Conservation (phyloP, 2,329 filamentous ascomycete genomes). For the Hortaea werneckii region DNA sequence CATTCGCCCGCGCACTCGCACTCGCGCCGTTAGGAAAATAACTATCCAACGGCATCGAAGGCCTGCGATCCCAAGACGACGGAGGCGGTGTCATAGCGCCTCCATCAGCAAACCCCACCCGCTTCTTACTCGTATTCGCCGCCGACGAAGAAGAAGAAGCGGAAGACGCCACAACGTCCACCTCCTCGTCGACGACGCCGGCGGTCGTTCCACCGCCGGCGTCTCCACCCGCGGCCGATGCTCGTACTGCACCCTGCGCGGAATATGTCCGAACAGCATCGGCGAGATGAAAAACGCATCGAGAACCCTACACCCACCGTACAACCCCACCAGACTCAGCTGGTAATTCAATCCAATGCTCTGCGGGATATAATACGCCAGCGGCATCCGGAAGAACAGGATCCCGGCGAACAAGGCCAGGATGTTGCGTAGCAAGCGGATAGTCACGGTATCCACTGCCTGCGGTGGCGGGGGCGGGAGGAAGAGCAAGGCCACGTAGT, state of each 20-base stretch:
- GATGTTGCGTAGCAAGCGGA: conserved; percentile 26
- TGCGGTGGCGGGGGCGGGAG: conserved; percentile 31
- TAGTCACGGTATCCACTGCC: conserved; percentile 19
- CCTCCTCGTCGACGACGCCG: conserved; percentile 14
- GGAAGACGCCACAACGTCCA: conserved; percentile 4
- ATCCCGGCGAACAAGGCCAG: conserved; percentile 29
- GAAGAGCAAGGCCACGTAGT: conserved; percentile 34
- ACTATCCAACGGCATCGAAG: conserved; percentile 5
- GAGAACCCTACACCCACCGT: conserved; percentile 32
- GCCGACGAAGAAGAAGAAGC: not conserved
- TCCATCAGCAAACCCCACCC: conserved; percentile 1
- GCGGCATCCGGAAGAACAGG: conserved; percentile 33
- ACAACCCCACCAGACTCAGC: conserved; percentile 34
- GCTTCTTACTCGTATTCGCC: conserved; percentile 1
- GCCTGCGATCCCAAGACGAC: conserved; percentile 4
- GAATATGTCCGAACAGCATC: conserved; percentile 31
- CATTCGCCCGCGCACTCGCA: conserved; percentile 2
- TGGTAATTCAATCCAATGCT: conserved; percentile 38
- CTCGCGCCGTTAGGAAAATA: conserved; percentile 3
- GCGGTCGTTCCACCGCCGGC: conserved; percentile 15
- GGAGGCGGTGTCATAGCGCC: not conserved
- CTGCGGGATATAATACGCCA: conserved; percentile 34
- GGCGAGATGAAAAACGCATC: conserved; percentile 37
- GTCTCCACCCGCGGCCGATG: conserved; percentile 26
- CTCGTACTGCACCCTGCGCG: conserved; percentile 32